Conservation (phyloP, 768 basidiomycete species). For the Suillus tomentosus region DNA sequence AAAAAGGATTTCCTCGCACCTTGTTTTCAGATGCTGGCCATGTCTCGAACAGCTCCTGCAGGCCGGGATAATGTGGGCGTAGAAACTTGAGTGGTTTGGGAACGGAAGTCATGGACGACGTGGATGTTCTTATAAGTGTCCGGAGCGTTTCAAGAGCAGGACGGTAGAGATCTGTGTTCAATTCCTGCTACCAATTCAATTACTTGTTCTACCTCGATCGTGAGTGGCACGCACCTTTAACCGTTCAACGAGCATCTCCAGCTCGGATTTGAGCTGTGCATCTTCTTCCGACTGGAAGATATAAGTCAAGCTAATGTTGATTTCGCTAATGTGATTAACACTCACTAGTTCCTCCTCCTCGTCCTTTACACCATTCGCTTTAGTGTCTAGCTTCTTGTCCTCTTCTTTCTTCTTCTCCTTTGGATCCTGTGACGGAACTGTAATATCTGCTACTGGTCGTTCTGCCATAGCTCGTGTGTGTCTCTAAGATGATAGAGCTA, state of each 20-base stretch:
- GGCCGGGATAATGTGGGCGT: constrained; percentile 87
- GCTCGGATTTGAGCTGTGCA: constrained; percentile 85
- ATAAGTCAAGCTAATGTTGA: constrained; percentile 12
- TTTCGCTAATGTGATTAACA: constrained; percentile 23
- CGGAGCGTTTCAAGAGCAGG: constrained; percentile 93
- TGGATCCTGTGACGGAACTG: constrained; percentile 74
- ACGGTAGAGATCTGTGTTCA: constrained; percentile 79
- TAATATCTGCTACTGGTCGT: constrained; percentile 57
- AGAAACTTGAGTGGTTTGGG: constrained; percentile 99
- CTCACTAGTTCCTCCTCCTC: constrained; percentile 79
- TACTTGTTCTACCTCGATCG: constrained; percentile 7
- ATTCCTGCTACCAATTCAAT: constrained; percentile 61
- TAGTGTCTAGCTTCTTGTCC: constrained; percentile 47
- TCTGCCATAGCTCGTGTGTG: constrained; percentile 49
- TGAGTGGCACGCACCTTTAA: constrained; percentile 64
- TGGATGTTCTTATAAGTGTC: constrained; percentile 92
- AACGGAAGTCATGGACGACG: constrained; percentile 98
- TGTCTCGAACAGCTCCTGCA: constrained; percentile 80
- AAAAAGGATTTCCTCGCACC: constrained; percentile 38
- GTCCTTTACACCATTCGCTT: constrained; percentile 51
- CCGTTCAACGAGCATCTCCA: constrained; percentile 96
- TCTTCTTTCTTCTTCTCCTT: constrained; percentile 62
- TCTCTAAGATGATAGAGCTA: constrained; percentile 25
- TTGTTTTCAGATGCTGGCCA: constrained; percentile 81
- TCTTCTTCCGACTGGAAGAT: constrained; percentile 87